Percentiles rank a stretch among this genome's conserved stretches.
These are phyloP conservation scores for Galerina marginata DNA, from an alignment of 768 basidiomycete genomes.

Conservation along the genomic window DNA sequence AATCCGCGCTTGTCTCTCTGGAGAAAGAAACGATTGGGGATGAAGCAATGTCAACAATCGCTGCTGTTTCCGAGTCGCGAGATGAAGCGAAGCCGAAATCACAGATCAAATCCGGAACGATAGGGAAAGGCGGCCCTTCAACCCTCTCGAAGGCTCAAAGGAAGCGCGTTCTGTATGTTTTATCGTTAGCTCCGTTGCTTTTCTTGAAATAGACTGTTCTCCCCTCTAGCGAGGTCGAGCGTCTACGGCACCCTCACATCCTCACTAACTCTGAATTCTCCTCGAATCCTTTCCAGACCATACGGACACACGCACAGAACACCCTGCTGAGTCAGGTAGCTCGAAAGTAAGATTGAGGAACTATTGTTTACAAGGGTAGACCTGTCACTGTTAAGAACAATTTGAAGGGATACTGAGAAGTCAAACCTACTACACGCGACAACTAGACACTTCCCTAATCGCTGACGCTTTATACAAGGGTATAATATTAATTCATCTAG, in stretches of 20 bases:
- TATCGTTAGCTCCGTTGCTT: background rate
- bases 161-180: slow-evolving; percentile 68
- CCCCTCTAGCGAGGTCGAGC: slow-evolving; percentile 62
- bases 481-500: slow-evolving; percentile 22
- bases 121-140: slow-evolving; percentile 67
- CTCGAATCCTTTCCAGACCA: slow-evolving; percentile 76
- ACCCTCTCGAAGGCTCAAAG: slow-evolving; percentile 70
- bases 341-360: background rate
- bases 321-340: slow-evolving; percentile 55
- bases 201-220: background rate
- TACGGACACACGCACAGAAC: slow-evolving; percentile 81
- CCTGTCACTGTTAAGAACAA: too few species aligned
- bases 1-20: slow-evolving; percentile 59
- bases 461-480: slow-evolving; percentile 5
- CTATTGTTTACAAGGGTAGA: too few species aligned
- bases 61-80: slow-evolving; percentile 8
- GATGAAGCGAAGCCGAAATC: slow-evolving; percentile 25
- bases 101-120: slow-evolving; percentile 50
- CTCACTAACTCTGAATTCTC: slow-evolving; percentile 68
- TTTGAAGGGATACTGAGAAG: background rate
- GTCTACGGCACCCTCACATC: slow-evolving; percentile 71
- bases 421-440: background rate
- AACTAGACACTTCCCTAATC: background rate
- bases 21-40: slow-evolving; percentile 36
- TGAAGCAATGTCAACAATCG: slow-evolving; percentile 17